Evolutionary conservation across 805 yeast species (phyloP), one percentile per base, ranked within the genome.

Genomic region (Wickerhamiella parazyma): DNA sequence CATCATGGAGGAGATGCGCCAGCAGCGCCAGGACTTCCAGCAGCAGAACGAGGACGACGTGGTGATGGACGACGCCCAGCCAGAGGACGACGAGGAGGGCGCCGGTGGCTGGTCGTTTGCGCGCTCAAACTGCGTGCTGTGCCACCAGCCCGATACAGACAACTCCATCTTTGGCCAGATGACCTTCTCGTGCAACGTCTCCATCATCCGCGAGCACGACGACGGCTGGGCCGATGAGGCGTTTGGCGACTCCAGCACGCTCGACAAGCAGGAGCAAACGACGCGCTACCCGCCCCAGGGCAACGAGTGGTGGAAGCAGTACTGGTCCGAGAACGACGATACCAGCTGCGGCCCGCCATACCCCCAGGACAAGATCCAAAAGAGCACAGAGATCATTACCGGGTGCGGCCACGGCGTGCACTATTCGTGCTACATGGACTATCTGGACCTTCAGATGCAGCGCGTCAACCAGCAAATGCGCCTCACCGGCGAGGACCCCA

Each of bases 341-440:
- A 51, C 61, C 33, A 73, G 72, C 0, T 60, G 78, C 49, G 94
- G 94, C 0, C 89, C 86, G 0, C 87, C 89, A 0, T 84, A 80
- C 51, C 74, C 77, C 2, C 8, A 18, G 2, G 40, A 41, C 8
- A 42, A 33, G 10, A 21, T 48, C 4, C 54, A 47, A 12, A 48
- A 49, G 25, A 48, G 38, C 28, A 46, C 42, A 34, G 49, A 49
- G 45, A 62, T 80, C 1, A 67, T 79, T 3, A 72, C 76, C 48
- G 79, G 94, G 41, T 89, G 98, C 65, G 94, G 95, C 1, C 98
- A 89, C 61, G 93, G 94, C 1, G 80, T 89, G 78, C 98, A 89
- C 59, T 75, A 72, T 48, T 68, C 73, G 14, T 89, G 98, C 57
- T 80, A 78, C 54, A 60, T 73, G 42, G 75, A 76, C 46, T 82